Conservation (phyloP, 306 rosid species). For the Canavalia ensiformis region DNA sequence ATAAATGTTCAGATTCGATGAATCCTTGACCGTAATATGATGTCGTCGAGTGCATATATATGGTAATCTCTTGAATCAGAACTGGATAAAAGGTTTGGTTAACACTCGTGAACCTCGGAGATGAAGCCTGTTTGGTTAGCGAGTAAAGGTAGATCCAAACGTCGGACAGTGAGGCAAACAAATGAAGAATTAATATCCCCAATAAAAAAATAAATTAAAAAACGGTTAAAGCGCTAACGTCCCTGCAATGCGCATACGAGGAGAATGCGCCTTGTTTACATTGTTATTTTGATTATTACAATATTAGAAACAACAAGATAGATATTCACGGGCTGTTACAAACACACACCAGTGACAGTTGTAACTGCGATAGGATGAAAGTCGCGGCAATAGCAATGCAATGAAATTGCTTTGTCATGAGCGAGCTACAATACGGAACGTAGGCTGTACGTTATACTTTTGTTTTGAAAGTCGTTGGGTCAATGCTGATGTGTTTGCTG, state of each 20-base stretch:
- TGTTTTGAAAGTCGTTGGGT: conserved; percentile 26
- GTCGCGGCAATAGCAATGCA: not conserved
- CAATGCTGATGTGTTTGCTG: conserved; percentile 36
- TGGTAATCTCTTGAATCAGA: conserved; percentile 8
- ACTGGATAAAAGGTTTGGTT: conserved; percentile 9
- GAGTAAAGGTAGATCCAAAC: conserved; percentile 17
- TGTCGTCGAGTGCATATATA: not conserved
- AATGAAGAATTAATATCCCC: not conserved
- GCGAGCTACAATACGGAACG: not conserved
- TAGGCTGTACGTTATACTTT: not conserved
- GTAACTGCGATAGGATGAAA: not conserved
- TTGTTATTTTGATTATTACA: not conserved
- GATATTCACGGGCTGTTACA: not conserved
- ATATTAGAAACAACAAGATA: not conserved
- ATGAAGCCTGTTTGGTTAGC: conserved; percentile 39
- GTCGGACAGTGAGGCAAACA: conserved; percentile 14
- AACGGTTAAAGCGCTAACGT: not conserved
- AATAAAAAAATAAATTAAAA: not conserved
- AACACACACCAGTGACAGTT: not conserved
- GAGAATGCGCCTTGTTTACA: not conserved
- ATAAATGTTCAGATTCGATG: conserved; percentile 61
- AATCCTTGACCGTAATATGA: conserved; percentile 12
- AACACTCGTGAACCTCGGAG: conserved; percentile 16
- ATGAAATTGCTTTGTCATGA: not conserved
- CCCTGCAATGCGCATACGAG: not conserved